A percentile compares a stretch with the other conserved stretches of the same genome.
Conservation (phyloP, 176 grass and related monocot genomes). For the Musa troglodytarum region DNA sequence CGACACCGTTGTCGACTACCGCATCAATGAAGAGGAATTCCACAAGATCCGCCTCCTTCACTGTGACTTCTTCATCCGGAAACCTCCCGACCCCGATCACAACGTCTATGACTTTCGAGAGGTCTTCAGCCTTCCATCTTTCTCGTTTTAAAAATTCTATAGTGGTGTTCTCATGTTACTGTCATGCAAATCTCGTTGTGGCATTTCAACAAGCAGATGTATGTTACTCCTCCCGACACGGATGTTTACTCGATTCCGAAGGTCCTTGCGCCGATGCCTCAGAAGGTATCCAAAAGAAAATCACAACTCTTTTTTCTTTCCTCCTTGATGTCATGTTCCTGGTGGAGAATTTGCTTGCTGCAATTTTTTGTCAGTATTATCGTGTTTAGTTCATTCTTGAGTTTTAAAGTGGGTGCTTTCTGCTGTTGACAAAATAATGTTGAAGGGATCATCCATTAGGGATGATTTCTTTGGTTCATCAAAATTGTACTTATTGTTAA, state of each 20-base stretch:
- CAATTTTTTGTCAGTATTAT: too few relatives aligned
- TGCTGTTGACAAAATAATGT: neutral
- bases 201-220: slow-evolving; percentile 64
- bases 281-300: slow-evolving; percentile 36
- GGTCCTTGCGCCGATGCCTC: slow-evolving; percentile 68
- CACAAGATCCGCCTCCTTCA: slow-evolving; percentile 75
- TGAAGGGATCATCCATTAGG: neutral
- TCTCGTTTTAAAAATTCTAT: neutral
- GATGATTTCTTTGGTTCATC: neutral
- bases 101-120: slow-evolving; percentile 92
- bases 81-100: slow-evolving; percentile 57
- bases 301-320: slow-evolving; percentile 5
- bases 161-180: too few relatives aligned
- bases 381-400: too few relatives aligned
- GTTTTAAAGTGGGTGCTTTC: neutral
- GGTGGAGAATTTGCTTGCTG: too few relatives aligned
- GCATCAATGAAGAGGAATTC: slow-evolving; percentile 83
- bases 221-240: slow-evolving; percentile 73
- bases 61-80: slow-evolving; percentile 85
- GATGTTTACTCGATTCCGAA: slow-evolving; percentile 90
- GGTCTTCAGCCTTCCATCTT: slow-evolving; percentile 18
- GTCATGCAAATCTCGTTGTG: neutral
- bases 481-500: neutral
- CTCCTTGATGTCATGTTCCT: neutral
- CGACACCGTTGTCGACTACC: slow-evolving; percentile 70